Conservation (phyloP, 345 rosid species). For the Lagerstroemia speciosa region DNA sequence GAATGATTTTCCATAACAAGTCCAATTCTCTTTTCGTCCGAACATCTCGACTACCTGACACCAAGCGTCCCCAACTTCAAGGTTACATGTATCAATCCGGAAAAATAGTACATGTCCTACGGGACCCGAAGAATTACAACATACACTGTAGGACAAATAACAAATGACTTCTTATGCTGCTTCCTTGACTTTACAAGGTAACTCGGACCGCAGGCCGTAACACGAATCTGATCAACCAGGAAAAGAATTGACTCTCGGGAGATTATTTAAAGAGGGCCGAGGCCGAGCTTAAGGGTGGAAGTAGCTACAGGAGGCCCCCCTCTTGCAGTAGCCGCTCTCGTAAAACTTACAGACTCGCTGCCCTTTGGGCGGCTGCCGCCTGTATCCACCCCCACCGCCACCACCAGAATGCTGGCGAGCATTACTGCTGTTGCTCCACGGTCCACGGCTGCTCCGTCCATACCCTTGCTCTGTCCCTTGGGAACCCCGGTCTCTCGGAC, state of each 20-base stretch:
- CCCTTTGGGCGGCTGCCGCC: conserved; percentile 59
- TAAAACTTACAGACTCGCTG: conserved; percentile 67
- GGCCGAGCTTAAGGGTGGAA: conserved; percentile 47
- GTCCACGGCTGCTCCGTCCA: conserved; percentile 37
- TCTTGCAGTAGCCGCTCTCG: conserved; percentile 65
- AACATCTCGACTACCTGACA: background rate
- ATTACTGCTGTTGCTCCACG: conserved; percentile 1
- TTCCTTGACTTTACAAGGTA: conserved; percentile 18
- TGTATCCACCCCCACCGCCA: conserved; percentile 40
- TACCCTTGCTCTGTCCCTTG: conserved; percentile 37
- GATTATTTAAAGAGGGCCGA: background rate
- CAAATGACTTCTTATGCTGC: conserved; percentile 3
- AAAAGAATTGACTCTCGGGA: background rate
- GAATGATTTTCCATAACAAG: background rate
- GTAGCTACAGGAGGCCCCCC: conserved; percentile 68
- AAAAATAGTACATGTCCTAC: background rate
- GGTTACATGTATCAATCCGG: background rate
- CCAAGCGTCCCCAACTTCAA: background rate
- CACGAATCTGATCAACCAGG: background rate
- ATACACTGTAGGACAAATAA: background rate
- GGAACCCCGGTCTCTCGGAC: conserved; percentile 45
- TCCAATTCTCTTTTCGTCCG: background rate
- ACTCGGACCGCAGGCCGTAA: conserved; percentile 10
- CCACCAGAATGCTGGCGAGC: conserved; percentile 33
- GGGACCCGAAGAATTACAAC: background rate